Evolutionary conservation across 306 rosid genomes (phyloP).

Genomic region (Prinsepia uniflora): DNA sequence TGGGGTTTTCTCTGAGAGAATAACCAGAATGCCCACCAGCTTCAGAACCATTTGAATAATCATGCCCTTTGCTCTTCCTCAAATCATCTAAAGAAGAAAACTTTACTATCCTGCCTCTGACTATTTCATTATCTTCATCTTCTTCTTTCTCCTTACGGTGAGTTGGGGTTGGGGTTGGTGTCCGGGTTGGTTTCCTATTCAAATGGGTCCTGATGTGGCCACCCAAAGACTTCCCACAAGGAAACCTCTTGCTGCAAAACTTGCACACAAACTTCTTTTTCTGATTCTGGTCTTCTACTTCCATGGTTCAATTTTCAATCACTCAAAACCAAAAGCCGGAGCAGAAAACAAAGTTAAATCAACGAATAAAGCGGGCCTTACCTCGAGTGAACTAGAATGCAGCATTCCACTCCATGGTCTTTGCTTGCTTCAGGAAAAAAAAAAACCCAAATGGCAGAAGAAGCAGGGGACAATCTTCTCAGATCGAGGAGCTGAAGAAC

Average conservation of each 20-base stretch:
- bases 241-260: constrained; percentile 57
- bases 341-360: constrained; percentile 16
- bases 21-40: constrained; percentile 40
- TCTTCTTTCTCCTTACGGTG: constrained; percentile 15
- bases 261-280: constrained; percentile 64
- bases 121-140: constrained; percentile 21
- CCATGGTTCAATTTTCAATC: constrained; percentile 28
- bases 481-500: constrained; percentile 44
- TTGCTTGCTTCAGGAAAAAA: constrained; percentile 2
- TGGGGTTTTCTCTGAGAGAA: constrained; percentile 76
- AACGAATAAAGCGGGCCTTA: constrained; percentile 24
- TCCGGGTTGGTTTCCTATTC: constrained; percentile 33
- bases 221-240: constrained; percentile 74
- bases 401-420: constrained; percentile 36
- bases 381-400: constrained; percentile 41
- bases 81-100: constrained; percentile 29
- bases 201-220: constrained; percentile 78
- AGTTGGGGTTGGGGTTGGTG: constrained; percentile 13
- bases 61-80: constrained; percentile 48
- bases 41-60: constrained; percentile 35
- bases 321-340: constrained; percentile 20
- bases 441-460: constrained; percentile 16
- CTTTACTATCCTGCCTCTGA: constrained; percentile 27
- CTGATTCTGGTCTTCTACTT: constrained; percentile 42
- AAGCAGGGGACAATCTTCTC: constrained; percentile 24